A percentile compares a stretch with the other conserved stretches of the same genome.
phyloP scores from a whole-genome alignment of 2,329 filamentous ascomycete species.

The Drechslerella coelobrocha region DNA sequence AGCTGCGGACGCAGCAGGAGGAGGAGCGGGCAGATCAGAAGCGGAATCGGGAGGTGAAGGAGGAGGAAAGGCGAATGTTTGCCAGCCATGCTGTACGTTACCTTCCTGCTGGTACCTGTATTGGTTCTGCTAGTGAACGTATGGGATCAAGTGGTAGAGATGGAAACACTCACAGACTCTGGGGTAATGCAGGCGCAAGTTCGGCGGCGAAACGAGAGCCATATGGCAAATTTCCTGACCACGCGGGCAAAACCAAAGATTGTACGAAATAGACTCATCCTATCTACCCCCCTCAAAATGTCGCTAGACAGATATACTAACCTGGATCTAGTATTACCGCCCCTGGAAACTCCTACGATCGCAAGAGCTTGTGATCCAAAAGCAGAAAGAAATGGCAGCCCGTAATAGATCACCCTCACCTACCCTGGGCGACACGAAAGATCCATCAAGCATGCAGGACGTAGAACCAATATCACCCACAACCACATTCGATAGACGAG shows the following conservation, averaged over 20 bases:
- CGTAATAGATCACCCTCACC: conserved; percentile 40
- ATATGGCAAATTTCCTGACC: conserved; percentile 49
- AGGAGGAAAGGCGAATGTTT: conserved; percentile 43
- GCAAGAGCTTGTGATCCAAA: conserved; percentile 45
- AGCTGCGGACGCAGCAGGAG: conserved; percentile 40
- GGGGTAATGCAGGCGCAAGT: conserved; percentile 24
- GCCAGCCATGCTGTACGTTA: conserved; percentile 38
- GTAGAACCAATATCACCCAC: conserved; percentile 16
- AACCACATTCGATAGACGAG: neutral
- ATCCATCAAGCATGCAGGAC: conserved; percentile 12
- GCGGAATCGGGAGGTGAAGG: conserved; percentile 39
- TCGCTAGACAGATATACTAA: neutral
- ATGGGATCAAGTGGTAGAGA: neutral
- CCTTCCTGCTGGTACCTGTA: neutral
- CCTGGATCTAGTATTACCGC: conserved; percentile 40
- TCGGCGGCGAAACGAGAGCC: conserved; percentile 34
- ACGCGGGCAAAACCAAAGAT: conserved; percentile 43
- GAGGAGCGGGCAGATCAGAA: conserved; percentile 31
- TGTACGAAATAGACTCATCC: conserved; percentile 3
- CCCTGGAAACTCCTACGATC: conserved; percentile 49
- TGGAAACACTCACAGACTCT: neutral
- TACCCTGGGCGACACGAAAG: neutral
- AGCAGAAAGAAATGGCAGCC: conserved; percentile 45
- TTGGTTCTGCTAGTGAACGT: neutral
- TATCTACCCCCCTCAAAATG: neutral